Evolutionary conservation across 441 rosid species (phyloP).

Genomic region (Corymbia citriodora): DNA sequence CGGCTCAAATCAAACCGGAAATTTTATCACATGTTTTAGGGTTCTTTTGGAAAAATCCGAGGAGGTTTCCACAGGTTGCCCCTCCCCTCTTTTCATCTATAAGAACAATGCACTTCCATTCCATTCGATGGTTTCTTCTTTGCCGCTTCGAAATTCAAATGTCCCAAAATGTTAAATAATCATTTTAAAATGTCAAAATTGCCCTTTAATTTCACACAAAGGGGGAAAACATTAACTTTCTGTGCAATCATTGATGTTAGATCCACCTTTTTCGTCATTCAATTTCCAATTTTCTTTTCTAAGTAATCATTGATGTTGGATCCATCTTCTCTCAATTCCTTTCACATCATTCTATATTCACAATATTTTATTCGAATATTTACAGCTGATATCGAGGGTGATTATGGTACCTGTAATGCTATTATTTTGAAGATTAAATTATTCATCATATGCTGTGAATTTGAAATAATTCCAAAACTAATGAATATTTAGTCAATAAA

Average conservation of each 20-base stretch:
- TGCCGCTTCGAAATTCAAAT: not conserved
- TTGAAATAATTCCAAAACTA: not conserved
- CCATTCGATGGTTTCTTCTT: not conserved
- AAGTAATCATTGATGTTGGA: not conserved
- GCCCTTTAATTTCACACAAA: not conserved
- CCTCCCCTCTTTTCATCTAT: not conserved
- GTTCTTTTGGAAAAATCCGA: not conserved
- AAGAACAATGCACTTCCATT: not conserved
- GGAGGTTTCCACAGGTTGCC: not conserved
- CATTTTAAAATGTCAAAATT: not conserved
- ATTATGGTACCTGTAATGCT: not conserved
- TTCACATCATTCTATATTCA: not conserved
- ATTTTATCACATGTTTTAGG: not conserved
- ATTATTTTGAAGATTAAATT: not conserved
- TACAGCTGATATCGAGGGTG: not conserved
- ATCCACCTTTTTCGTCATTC: not conserved
- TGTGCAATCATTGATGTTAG: not conserved
- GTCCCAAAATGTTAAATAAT: not conserved
- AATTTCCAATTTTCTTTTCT: not conserved
- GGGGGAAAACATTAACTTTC: not conserved
- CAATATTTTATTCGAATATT: not conserved
- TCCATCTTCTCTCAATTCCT: not conserved
- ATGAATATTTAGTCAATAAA: not conserved
- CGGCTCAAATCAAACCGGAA: not conserved
- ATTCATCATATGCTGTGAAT: not conserved